Conservation (phyloP, 306 rosid species). For the Lathyrus oleraceus region DNA sequence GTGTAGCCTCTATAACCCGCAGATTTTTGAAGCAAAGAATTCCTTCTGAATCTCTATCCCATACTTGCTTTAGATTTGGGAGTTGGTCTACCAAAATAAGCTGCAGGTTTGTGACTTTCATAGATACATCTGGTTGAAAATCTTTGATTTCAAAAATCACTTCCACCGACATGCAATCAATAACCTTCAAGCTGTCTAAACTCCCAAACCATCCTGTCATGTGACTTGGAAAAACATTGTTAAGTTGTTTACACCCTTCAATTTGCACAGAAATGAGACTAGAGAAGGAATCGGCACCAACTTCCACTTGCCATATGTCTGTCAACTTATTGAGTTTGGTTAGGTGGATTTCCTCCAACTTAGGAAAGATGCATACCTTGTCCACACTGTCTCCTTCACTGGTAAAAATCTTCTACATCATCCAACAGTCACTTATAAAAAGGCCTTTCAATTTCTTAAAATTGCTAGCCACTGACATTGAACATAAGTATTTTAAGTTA, state of each 20-base stretch:
- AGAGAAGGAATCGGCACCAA: background rate
- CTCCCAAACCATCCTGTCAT: background rate
- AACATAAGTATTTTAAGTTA: slow-evolving; percentile 15
- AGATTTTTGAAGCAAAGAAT: too few relatives aligned
- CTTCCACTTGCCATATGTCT: slow-evolving; percentile 9
- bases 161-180: background rate
- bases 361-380: too few relatives aligned
- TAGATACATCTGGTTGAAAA: too few relatives aligned
- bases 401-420: too few relatives aligned
- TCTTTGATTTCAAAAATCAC: slow-evolving; percentile 27
- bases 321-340: background rate
- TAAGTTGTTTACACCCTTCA: slow-evolving; percentile 22
- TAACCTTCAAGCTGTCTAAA: background rate
- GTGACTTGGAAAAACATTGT: slow-evolving; percentile 4
- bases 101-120: too few relatives aligned
- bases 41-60: too few relatives aligned
- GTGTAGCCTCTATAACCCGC: too few relatives aligned
- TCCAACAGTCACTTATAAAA: too few relatives aligned
- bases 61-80: too few relatives aligned
- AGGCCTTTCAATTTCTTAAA: too few relatives aligned
- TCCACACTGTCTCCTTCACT: too few relatives aligned
- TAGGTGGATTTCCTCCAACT: slow-evolving; percentile 5
- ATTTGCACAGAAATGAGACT: slow-evolving; percentile 5
- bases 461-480: slow-evolving; percentile 18
- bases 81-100: too few relatives aligned